Percentiles rank a stretch among this genome's conserved stretches.
Conservation (phyloP, 768 basidiomycete genomes). For the Lentinula lateritia region DNA sequence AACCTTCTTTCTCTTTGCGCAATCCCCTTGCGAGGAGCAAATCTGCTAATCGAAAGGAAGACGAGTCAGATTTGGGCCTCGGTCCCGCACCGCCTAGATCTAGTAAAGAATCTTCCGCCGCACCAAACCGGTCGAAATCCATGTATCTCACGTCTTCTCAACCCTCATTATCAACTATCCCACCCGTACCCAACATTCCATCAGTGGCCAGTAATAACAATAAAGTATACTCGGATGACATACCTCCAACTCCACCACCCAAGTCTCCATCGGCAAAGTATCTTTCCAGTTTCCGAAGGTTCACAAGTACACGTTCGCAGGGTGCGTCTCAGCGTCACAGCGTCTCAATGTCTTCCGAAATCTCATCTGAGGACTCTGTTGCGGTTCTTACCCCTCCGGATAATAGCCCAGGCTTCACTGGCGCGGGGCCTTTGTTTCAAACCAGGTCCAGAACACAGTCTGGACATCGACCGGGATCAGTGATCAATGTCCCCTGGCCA, state of each 20-base stretch:
- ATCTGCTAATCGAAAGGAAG: constrained; percentile 9
- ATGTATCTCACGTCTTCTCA: not conserved
- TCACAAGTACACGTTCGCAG: constrained; percentile 28
- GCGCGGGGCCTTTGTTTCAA: not conserved
- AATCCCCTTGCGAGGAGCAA: constrained; percentile 15
- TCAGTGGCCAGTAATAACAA: not conserved
- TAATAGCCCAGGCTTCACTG: constrained; percentile 27
- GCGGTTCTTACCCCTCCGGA: constrained; percentile 57
- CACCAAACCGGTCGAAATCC: constrained; percentile 3
- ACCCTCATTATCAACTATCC: not conserved
- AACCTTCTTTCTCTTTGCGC: constrained; percentile 7
- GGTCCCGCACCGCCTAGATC: not conserved
- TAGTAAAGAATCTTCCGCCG: not conserved
- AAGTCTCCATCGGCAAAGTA: constrained; percentile 42
- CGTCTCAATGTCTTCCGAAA: constrained; percentile 50
- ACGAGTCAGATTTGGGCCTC: not conserved
- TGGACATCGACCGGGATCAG: not conserved
- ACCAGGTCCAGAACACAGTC: not conserved
- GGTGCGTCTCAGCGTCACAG: constrained; percentile 50
- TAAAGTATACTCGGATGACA: constrained; percentile 8
- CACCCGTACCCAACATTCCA: not conserved
- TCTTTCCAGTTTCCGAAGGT: constrained; percentile 43
- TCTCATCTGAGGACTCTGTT: constrained; percentile 66
- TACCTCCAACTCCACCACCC: constrained; percentile 39
- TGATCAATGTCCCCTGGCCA: constrained; percentile 34